Evolutionary conservation across 1,284 basidiomycete genomes (phyloP), one percentile per base, ranked within the genome.

Genomic region (Marasmius sp.): DNA sequence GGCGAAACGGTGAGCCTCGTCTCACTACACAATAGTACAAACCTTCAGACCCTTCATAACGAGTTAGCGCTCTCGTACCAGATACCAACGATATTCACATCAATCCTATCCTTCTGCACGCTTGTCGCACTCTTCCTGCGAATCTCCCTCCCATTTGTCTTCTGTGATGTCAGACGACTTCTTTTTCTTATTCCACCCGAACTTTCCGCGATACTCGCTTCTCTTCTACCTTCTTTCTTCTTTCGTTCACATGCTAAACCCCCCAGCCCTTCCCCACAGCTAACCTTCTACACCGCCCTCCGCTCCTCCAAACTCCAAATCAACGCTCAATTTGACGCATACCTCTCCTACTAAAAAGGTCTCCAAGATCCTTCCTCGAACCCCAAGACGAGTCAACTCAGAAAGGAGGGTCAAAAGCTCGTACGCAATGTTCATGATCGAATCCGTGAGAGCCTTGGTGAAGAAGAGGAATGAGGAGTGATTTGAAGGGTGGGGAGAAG

Each of bases 261-360:
- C 37, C 5, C 60, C 41, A 18, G 38, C n/a, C n/a, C n/a, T n/a
- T n/a, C n/a, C n/a, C n/a, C n/a, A n/a, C n/a, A 89, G 83, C 78
- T 93, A 56, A 83, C 81, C 39, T 75, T 95, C 59, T 95, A 89
- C 70, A 91, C 89, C 67, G 86, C 91, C 61, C 81, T 96, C 64
- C 79, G 90, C 68, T 80, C 87, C 61, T 92, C 91, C 33, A 87
- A 88, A 66, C 81, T 93, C 70, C 94, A 94, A 2, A 81, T 87
- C 65, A 96, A 95, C 76, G 69, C 74, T 33, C 93, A 97, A 76
- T 89, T 95, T 68, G 88, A 93, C 77, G 70, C 81, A 34, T 47
- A 47, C 16, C 45, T 47, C 45, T 18, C 16, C n/a, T 47, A 47
- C 45, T 85, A 87, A 1, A 81, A 97, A 64, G 75, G 77, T 73